Percentiles rank a stretch among this genome's conserved stretches.
These are phyloP conservation scores for Fusarium subglutinans DNA, from an alignment of 2,329 filamentous ascomycete genomes.

Conservation along the genomic window DNA sequence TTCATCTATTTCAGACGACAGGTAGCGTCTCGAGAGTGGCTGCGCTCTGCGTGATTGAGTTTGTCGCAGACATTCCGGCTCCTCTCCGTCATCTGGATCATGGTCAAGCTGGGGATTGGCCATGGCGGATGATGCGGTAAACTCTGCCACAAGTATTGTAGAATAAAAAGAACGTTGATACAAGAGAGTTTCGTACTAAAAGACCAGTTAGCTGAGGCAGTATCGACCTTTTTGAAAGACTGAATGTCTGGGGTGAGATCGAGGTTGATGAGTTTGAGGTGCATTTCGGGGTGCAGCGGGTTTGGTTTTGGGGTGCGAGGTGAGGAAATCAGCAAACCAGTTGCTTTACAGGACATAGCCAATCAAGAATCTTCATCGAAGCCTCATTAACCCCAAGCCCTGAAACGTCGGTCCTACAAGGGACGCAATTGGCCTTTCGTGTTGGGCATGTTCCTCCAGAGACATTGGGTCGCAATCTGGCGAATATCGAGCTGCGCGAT, in stretches of 20 bases:
- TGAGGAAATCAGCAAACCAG: not conserved
- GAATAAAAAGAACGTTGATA: too few relatives aligned
- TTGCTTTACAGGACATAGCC: not conserved
- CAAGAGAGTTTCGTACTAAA: not conserved
- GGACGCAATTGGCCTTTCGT: not conserved
- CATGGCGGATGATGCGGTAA: not conserved
- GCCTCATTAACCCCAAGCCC: not conserved
- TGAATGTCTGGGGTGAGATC: not conserved
- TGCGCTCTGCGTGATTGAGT: not conserved
- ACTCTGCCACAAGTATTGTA: fast-evolving
- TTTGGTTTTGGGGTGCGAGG: not conserved
- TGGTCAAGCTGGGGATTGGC: not conserved
- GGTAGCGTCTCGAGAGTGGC: fast-evolving
- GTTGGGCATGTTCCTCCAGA: not conserved
- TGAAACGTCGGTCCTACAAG: not conserved
- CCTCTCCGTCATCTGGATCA: not conserved
- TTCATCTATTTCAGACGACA: not conserved
- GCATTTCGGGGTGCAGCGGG: not conserved
- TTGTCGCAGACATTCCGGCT: not conserved
- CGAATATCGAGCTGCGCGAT: not conserved
- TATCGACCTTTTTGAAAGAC: fast-evolving
- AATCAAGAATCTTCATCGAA: not conserved
- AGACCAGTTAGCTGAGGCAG: fast-evolving
- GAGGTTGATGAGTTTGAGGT: not conserved
- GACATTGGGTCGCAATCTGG: not conserved